A percentile compares a stretch with the other conserved stretches of the same genome.
These are phyloP conservation scores for Pluteus cervinus DNA, from an alignment of 768 basidiomycete species.

Conservation along the genomic window DNA sequence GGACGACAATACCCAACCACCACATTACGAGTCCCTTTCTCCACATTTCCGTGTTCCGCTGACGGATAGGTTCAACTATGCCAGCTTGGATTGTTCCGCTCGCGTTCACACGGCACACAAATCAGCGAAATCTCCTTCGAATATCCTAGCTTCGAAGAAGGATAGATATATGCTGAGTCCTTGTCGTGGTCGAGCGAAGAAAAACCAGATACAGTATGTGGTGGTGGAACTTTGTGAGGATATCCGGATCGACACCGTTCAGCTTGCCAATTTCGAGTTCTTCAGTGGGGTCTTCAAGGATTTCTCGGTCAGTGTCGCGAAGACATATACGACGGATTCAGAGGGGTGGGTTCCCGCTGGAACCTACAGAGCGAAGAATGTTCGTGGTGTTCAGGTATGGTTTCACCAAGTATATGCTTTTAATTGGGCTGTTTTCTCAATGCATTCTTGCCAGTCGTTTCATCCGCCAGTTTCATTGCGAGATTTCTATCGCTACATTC, in stretches of 20 bases:
- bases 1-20: constrained; percentile 15
- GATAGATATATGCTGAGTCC: constrained; percentile 98
- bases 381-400: constrained; percentile 83
- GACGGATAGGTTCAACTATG: constrained; percentile 92
- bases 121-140: constrained; percentile 72
- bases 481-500: constrained; percentile 90
- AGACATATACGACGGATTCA: constrained; percentile 59
- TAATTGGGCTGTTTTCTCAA: background rate
- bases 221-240: constrained; percentile 97
- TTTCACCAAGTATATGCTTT: constrained; percentile 7
- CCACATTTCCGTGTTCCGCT: constrained; percentile 71
- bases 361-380: constrained; percentile 79
- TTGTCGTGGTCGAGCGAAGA: constrained; percentile 54
- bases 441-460: constrained; percentile 48
- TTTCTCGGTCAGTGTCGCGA: constrained; percentile 80
- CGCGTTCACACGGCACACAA: constrained; percentile 82
- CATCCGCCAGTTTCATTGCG: constrained; percentile 66
- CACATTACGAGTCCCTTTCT: constrained; percentile 29
- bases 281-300: constrained; percentile 96
- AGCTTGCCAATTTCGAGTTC: constrained; percentile 96
- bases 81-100: constrained; percentile 87
- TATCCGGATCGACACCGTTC: constrained; percentile 92
- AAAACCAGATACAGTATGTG: constrained; percentile 68
- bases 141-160: constrained; percentile 83
- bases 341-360: constrained; percentile 73